Evolutionary conservation across 345 rosid genomes (phyloP).

Genomic region (Lepidium sativum): DNA sequence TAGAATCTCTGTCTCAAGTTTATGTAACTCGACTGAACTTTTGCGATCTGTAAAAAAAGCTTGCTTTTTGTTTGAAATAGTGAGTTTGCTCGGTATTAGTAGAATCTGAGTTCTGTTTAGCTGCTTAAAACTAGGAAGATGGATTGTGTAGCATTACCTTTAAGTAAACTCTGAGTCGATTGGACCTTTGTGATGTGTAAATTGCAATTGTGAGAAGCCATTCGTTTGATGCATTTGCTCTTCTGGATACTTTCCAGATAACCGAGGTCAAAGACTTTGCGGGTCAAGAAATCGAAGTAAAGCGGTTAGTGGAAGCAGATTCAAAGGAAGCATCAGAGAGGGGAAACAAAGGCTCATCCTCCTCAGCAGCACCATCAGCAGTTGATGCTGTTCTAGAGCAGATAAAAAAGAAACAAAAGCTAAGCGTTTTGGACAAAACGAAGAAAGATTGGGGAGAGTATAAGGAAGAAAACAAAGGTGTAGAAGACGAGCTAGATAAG

Average conservation of each 20-base stretch:
- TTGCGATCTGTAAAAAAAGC: too few relatives aligned
- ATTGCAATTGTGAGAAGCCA: background rate
- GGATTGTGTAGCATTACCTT: background rate
- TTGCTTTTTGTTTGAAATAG: background rate
- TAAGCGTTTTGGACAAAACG: conserved; percentile 86
- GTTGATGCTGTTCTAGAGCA: conserved; percentile 89
- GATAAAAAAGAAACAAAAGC: conserved; percentile 84
- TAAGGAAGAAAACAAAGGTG: conserved; percentile 73
- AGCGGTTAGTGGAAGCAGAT: conserved; percentile 62
- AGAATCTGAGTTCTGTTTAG: background rate
- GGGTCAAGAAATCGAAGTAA: conserved; percentile 69
- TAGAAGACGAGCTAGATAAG: conserved; percentile 79
- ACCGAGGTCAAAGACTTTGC: conserved; percentile 79
- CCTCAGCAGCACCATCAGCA: conserved; percentile 45
- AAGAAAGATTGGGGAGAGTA: conserved; percentile 97
- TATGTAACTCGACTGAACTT: background rate
- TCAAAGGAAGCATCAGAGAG: conserved; percentile 77
- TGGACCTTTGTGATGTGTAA: background rate
- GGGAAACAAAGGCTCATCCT: conserved; percentile 19
- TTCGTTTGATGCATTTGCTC: background rate
- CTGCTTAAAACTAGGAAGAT: background rate
- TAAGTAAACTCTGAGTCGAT: background rate
- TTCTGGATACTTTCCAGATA: conserved; percentile 36
- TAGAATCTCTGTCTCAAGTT: background rate
- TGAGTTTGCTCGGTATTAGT: background rate